phyloP scores from a whole-genome alignment of 139 green algal genomes.

The Asterochloris erici region DNA sequence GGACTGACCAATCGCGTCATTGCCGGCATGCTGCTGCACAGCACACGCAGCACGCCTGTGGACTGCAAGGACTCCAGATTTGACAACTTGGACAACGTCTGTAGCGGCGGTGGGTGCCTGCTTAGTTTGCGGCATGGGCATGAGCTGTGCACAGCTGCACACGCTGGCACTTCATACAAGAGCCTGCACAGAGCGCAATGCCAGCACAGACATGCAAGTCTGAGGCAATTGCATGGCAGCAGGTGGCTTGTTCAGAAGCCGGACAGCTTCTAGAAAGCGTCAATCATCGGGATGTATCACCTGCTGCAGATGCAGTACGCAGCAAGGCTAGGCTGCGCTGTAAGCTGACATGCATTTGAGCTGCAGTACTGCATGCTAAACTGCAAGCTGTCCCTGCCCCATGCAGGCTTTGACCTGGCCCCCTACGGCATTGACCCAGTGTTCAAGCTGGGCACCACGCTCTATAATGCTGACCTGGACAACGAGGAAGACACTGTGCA shows the following conservation, averaged over 20 bases:
- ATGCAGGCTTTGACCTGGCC: background rate
- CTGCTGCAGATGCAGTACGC: background rate
- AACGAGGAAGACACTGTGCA: constrained; percentile 35
- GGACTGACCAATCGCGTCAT: constrained; percentile 67
- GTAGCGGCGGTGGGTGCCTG: constrained; percentile 32
- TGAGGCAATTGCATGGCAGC: too few relatives aligned
- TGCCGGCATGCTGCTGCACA: constrained; percentile 69
- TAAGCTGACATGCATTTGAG: background rate
- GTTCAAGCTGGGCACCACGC: constrained; percentile 66
- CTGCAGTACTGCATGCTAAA: background rate
- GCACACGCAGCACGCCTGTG: constrained; percentile 44
- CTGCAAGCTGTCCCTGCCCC: background rate
- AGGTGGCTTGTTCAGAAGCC: too few relatives aligned
- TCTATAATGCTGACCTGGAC: constrained; percentile 69
- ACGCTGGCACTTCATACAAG: too few relatives aligned
- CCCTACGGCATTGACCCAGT: constrained; percentile 74
- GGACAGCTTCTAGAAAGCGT: too few relatives aligned
- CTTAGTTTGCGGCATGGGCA: background rate
- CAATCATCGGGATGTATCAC: background rate
- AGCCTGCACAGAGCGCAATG: too few relatives aligned
- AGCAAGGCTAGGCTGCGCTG: background rate
- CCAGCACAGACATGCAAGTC: too few relatives aligned
- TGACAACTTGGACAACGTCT: constrained; percentile 62
- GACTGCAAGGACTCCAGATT: constrained; percentile 66
- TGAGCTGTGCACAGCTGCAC: too few relatives aligned